Evolutionary conservation across 108 stramenopile species (phyloP), one percentile per base, ranked within the genome.

Genomic region (Pseudonitzschia pungens): DNA sequence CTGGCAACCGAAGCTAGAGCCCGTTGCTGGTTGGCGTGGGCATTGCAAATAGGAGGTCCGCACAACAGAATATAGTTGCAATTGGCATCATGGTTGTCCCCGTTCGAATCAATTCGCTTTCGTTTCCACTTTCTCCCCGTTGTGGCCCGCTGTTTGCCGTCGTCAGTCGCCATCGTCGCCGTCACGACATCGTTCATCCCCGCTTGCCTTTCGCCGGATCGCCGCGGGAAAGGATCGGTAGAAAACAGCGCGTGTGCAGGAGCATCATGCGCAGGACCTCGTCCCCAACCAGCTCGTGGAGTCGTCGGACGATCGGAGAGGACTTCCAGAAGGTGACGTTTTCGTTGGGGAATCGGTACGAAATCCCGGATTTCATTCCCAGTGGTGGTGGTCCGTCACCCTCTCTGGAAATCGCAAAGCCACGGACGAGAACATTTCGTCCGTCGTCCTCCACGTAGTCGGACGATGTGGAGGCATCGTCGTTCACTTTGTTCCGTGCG

Each of bases 11-110:
- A 6, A 6, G 4, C 24, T n/a, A n/a, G n/a, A 4, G 11, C 27
- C 9, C 31, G n/a, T 11, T 16, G 44, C 59, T 59, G 42, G 22
- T 53, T 41, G 63, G 45, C 57, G 44, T 22, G 73, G 69, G 51
- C 67, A 74, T 66, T 48, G 28, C 6, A 40, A 63, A 90, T 42
- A 42, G 87, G 86, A 63, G 88, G 89, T 15, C 89, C 87, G 65
- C 89, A 89, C 27, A 90, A 24, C 40, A 85, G 83, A 36, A 87
- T 78, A 50, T 84, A 93, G 65, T 90, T 90, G 26, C 40, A 50
- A 41, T 57, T 31, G 24, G 50, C 14, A 7, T 53, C 18, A 20
- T 55, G 28, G 41, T 54, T 48, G 45, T 48, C 45, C 12, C 42
- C n/a, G 4, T 75, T 68, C 12, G 36, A n/a, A 20, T 55, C 54